Evolutionary conservation across 176 grass and related monocot species (phyloP).

Genomic region (Cenchrus purpureus): DNA sequence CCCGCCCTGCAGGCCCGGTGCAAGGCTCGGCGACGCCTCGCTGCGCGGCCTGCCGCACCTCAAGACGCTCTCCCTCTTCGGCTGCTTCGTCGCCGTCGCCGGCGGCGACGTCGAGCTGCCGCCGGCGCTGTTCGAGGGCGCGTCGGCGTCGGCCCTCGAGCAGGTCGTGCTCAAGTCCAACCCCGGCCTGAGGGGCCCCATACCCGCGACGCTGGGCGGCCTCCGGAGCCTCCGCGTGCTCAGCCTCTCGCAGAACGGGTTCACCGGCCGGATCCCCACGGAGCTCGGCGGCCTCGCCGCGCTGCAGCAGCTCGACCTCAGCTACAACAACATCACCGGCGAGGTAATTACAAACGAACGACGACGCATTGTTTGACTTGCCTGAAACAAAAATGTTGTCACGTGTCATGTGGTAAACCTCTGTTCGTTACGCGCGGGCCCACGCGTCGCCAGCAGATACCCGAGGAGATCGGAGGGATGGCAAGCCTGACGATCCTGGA

Average conservation of each 20-base stretch:
- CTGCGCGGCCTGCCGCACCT: constrained; percentile 72
- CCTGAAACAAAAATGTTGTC: not conserved
- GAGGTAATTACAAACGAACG: constrained; percentile 10
- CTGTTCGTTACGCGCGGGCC: not conserved
- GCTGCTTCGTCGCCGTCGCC: constrained; percentile 51
- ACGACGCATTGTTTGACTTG: not conserved
- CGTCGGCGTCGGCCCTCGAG: constrained; percentile 54
- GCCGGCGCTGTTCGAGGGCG: constrained; percentile 58
- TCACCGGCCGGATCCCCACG: constrained; percentile 57
- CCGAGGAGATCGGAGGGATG: constrained; percentile 59
- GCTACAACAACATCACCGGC: constrained; percentile 74
- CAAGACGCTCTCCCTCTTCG: constrained; percentile 72
- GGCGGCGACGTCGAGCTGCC: constrained; percentile 42
- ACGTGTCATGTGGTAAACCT: not conserved
- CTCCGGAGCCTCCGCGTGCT: constrained; percentile 60
- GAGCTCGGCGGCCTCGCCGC: constrained; percentile 53
- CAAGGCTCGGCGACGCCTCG: constrained; percentile 44
- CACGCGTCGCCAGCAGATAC: constrained; percentile 16
- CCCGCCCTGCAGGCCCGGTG: constrained; percentile 59
- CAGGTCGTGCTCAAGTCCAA: constrained; percentile 83
- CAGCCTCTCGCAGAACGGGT: constrained; percentile 72
- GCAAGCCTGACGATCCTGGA: constrained; percentile 74
- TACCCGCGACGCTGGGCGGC: constrained; percentile 49
- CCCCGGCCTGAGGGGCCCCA: constrained; percentile 51
- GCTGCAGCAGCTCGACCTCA: constrained; percentile 81